Evolutionary conservation across 768 basidiomycete species (phyloP).

Genomic region (Suillus spraguei): DNA sequence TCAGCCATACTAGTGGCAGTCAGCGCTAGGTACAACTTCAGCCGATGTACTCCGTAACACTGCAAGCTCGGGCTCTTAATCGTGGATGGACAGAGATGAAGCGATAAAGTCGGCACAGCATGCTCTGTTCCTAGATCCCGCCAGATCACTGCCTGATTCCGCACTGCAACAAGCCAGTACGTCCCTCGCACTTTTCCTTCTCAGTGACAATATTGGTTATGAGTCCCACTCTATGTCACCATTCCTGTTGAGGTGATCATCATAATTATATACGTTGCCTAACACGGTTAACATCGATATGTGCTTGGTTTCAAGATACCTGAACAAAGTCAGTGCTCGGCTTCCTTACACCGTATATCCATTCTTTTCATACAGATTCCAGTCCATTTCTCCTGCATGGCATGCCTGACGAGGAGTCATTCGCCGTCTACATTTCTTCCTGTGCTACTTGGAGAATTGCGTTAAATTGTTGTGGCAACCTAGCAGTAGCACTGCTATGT

Average conservation of each 20-base stretch:
- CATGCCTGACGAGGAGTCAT: not conserved
- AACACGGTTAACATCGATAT: not conserved
- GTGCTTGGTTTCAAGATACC: not conserved
- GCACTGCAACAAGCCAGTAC: not conserved
- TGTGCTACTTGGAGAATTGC: not conserved
- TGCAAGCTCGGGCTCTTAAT: not conserved
- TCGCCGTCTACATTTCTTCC: not conserved
- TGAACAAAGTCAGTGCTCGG: not conserved
- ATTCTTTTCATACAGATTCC: not conserved
- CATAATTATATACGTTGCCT: not conserved
- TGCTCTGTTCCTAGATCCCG: not conserved
- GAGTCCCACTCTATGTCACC: not conserved
- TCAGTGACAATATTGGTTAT: too few relatives aligned
- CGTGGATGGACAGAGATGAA: not conserved
- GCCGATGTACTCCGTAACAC: not conserved
- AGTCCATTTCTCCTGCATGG: not conserved
- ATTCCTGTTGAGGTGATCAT: not conserved
- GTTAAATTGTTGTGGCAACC: not conserved
- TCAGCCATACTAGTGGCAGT: not conserved
- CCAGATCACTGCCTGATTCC: not conserved
- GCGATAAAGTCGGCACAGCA: not conserved
- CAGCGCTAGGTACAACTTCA: not conserved
- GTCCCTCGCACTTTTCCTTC: not conserved
- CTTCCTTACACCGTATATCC: not conserved
- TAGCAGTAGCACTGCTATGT: conserved; percentile 2